Base-by-base conservation (phyloP, 2,329 filamentous ascomycete species). In the Penicillium oxalicum region DNA sequence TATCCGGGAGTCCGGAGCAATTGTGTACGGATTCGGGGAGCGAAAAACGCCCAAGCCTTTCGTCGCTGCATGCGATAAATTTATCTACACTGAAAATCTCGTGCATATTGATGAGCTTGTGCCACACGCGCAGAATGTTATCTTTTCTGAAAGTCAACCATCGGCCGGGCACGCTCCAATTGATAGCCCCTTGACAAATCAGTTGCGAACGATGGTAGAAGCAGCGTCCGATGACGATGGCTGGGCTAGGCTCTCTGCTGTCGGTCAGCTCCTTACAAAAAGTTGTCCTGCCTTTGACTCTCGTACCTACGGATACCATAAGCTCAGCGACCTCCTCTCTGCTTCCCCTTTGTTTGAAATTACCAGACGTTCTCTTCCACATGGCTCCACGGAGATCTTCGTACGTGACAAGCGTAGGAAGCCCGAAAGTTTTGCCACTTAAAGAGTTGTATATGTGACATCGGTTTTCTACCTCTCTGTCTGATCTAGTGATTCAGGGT, bases 11-110 rank as follows among this genome's bases (percentile, higher is more conserved):
- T 65, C 66, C 39, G 66, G 63, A 6, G 54, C 66, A 2, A 59
- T 52, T 11, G 64, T 70, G 2, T 68, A 65, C 42, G 64, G 66
- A 33, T 64, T 69, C 36, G 64, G 66, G 36, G 58, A 65, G 44
- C 59, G 57, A 12, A 64, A 65, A 25, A 53, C 47, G n/a, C 50
- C 47, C 9, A 40, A 48, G 27, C 44, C 44, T 12, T 53, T 53
- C 26, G 41, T 50, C 33, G 38, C 44, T 27, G 50, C 50, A 9
- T 53, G 50, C 32, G 50, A 53, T 36, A 43, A 50, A 35, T 53
- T 48, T 25, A 47, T 53, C 11, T 47, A 40, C 9, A 50, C 35
- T 9, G 38, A 50, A 45, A 47, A 50, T 28, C 44, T 53, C 12
- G 44, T 49, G 4, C 9, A 50, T 24, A 38, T 13, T 12, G 33